Conservation (phyloP, 208 protist species). For the Trypanosoma brucei region DNA sequence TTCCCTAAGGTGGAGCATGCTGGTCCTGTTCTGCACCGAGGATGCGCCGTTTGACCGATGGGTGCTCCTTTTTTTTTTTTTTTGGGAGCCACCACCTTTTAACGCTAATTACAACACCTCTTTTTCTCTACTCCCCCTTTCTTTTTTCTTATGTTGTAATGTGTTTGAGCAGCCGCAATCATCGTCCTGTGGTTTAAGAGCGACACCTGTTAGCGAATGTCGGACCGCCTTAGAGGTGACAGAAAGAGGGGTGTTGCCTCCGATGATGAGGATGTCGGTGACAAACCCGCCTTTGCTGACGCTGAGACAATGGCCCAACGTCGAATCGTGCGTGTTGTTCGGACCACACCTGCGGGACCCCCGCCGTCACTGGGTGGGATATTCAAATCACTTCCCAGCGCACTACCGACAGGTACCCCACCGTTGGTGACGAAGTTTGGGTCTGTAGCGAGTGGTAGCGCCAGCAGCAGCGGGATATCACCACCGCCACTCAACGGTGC, state of each 20-base stretch:
- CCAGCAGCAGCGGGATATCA: neutral
- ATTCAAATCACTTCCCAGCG: conserved; percentile 10
- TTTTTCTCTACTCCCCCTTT: too few relatives aligned
- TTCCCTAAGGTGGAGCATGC: too few relatives aligned
- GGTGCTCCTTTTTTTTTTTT: too few relatives aligned
- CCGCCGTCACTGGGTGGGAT: conserved; percentile 12
- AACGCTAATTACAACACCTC: too few relatives aligned
- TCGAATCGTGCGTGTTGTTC: conserved; percentile 55
- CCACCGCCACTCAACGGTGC: too few relatives aligned
- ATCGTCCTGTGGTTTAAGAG: neutral
- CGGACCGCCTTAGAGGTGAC: neutral
- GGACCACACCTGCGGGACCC: conserved; percentile 9
- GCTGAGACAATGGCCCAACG: conserved; percentile 51
- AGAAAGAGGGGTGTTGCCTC: conserved; percentile 10
- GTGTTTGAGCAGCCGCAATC: too few relatives aligned
- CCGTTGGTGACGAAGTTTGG: conserved; percentile 15
- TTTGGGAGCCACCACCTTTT: too few relatives aligned
- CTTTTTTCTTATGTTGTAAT: too few relatives aligned
- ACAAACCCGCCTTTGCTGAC: conserved; percentile 49
- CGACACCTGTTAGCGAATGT: conserved; percentile 9
- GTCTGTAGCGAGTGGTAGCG: neutral
- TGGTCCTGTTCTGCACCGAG: too few relatives aligned
- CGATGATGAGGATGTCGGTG: conserved; percentile 41
- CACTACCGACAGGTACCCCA: conserved; percentile 4
- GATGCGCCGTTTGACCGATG: too few relatives aligned